Evolutionary conservation across 2,329 filamentous ascomycete genomes (phyloP).

Genomic region (Neonectria neomacrospora): DNA sequence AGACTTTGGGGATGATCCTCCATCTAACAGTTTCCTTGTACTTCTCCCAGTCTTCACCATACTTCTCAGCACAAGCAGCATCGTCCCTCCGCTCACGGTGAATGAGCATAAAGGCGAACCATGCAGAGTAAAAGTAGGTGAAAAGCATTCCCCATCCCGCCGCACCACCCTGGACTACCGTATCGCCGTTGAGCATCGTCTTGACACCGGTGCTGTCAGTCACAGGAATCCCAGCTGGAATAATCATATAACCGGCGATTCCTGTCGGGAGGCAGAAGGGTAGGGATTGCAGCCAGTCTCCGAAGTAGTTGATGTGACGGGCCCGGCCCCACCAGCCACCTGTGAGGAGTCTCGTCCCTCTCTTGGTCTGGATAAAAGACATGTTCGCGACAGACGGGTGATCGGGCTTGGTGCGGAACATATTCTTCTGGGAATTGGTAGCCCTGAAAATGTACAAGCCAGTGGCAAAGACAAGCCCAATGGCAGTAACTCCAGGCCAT

Average conservation of each 20-base stretch:
- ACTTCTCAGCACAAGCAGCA: slow-evolving; percentile 86
- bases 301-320: slow-evolving; percentile 92
- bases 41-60: slow-evolving; percentile 87
- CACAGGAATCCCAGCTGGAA: slow-evolving; percentile 58
- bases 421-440: slow-evolving; percentile 90
- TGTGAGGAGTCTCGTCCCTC: slow-evolving; percentile 80
- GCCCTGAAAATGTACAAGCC: slow-evolving; percentile 90
- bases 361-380: slow-evolving; percentile 83
- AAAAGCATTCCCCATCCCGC: slow-evolving; percentile 85
- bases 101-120: slow-evolving; percentile 84
- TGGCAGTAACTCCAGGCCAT: slow-evolving; percentile 67
- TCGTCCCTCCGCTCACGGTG: slow-evolving; percentile 88
- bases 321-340: slow-evolving; percentile 92
- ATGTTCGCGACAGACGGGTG: slow-evolving; percentile 81
- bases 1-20: slow-evolving; percentile 80
- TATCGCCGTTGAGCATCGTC: slow-evolving; percentile 66
- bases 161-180: slow-evolving; percentile 75
- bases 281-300: slow-evolving; percentile 92
- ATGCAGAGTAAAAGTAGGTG: slow-evolving; percentile 91
- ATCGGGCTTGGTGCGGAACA: slow-evolving; percentile 86
- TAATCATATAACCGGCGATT: slow-evolving; percentile 79
- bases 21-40: slow-evolving; percentile 83
- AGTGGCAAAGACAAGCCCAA: slow-evolving; percentile 71
- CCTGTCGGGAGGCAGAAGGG: slow-evolving; percentile 87
- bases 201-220: slow-evolving; percentile 58